phyloP scores from a whole-genome alignment of 257 asterid genomes.

The Nicotiana sylvestris region DNA sequence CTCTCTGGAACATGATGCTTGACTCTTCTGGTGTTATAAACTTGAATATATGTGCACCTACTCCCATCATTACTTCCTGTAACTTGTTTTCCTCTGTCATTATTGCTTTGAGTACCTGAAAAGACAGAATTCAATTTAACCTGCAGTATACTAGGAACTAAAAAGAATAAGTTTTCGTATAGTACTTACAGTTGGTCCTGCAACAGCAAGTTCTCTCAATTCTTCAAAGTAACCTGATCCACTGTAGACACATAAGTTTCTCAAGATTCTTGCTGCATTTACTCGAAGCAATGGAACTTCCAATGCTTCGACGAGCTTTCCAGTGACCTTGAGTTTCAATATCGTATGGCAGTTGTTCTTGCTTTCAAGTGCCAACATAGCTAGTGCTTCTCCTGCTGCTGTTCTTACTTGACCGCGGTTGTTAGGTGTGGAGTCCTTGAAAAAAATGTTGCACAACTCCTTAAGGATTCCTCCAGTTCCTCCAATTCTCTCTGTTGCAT shows the following conservation, averaged over 20 bases:
- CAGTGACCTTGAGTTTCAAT: conserved; percentile 38
- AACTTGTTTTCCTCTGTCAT: conserved; percentile 67
- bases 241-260: conserved; percentile 68
- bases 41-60: conserved; percentile 63
- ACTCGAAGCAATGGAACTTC: conserved; percentile 49
- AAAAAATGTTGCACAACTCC: conserved; percentile 57
- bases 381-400: conserved; percentile 85
- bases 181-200: conserved; percentile 61
- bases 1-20: conserved; percentile 31
- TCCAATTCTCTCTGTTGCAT: conserved; percentile 79
- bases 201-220: conserved; percentile 42
- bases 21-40: conserved; percentile 53
- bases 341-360: conserved; percentile 42
- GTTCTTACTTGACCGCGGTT: conserved; percentile 38
- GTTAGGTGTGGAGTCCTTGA: conserved; percentile 34
- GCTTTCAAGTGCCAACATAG: conserved; percentile 74
- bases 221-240: conserved; percentile 48
- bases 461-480: conserved; percentile 75
- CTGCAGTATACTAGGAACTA: background rate
- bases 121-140: background rate
- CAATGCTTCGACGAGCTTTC: conserved; percentile 50
- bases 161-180: background rate
- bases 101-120: conserved; percentile 72
- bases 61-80: conserved; percentile 86
- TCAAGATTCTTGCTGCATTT: conserved; percentile 61